Evolutionary conservation across 1,139 yeast genomes (phyloP).

Genomic region (Kodamaea derodonti): DNA sequence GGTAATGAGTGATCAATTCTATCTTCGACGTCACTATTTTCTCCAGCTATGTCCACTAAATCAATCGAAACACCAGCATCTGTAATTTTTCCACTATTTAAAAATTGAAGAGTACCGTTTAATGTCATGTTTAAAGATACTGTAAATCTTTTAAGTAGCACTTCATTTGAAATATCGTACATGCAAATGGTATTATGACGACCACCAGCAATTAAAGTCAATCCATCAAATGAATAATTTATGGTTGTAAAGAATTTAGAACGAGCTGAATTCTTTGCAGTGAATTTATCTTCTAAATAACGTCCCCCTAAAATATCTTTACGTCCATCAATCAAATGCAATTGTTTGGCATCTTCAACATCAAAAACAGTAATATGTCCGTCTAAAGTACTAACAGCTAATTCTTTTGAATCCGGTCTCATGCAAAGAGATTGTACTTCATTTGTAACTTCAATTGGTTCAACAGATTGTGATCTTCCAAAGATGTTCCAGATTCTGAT

Average conservation of each 20-base stretch:
- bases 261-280: constrained; percentile 75
- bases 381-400: constrained; percentile 84
- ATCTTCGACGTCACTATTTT: constrained; percentile 80
- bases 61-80: constrained; percentile 82
- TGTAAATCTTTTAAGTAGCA: constrained; percentile 71
- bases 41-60: constrained; percentile 80
- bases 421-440: constrained; percentile 84
- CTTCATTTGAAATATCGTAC: constrained; percentile 86
- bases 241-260: constrained; percentile 81
- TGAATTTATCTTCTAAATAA: constrained; percentile 74
- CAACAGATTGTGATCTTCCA: constrained; percentile 79
- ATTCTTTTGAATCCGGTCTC: constrained; percentile 88
- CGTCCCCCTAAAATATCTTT: constrained; percentile 89
- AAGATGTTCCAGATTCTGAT: constrained; percentile 91
- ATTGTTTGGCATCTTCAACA: constrained; percentile 75
- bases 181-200: constrained; percentile 87
- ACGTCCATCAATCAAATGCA: constrained; percentile 80
- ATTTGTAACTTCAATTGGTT: constrained; percentile 79
- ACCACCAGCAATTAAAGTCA: constrained; percentile 86
- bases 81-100: constrained; percentile 79
- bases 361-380: constrained; percentile 87
- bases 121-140: constrained; percentile 87
- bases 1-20: constrained; percentile 75
- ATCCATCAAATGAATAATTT: constrained; percentile 86
- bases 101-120: constrained; percentile 78